These are phyloP conservation scores for Marasmius oreades DNA, from an alignment of 1,284 basidiomycete species.

Conservation along the genomic window DNA sequence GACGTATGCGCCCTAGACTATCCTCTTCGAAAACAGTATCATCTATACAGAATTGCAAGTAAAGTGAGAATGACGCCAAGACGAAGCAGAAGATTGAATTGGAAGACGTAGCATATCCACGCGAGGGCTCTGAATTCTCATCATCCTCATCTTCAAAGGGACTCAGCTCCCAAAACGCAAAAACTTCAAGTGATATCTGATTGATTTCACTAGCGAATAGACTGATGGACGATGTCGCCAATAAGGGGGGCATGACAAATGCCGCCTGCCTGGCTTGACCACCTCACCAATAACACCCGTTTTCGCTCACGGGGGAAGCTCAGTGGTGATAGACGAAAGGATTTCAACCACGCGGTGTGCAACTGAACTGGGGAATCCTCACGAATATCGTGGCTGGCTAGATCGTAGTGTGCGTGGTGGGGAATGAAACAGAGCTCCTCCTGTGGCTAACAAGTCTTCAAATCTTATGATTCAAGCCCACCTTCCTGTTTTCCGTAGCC, in stretches of 20 bases:
- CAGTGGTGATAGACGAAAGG: conserved; percentile 11
- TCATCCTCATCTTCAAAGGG: neutral
- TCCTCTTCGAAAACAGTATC: conserved; percentile 51
- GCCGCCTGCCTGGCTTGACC: neutral
- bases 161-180: neutral
- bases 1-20: conserved; percentile 46
- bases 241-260: no score
- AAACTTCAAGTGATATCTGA: neutral
- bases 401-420: conserved; percentile 20
- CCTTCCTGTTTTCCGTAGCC: conserved; percentile 70
- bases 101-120: conserved; percentile 35
- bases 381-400: conserved; percentile 23
- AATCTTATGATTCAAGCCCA: conserved; percentile 67
- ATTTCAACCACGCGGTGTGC: conserved; percentile 14
- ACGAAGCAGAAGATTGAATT: conserved; percentile 30
- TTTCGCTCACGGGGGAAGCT: neutral
- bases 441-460: conserved; percentile 22
- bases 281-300: neutral
- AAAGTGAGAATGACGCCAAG: conserved; percentile 45
- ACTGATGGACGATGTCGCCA: neutral
- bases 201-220: neutral
- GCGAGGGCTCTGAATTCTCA: neutral
- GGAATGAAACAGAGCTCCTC: conserved; percentile 18
- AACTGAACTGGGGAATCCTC: conserved; percentile 5
- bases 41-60: conserved; percentile 53